Percentiles rank a stretch among this genome's conserved stretches.
These are phyloP conservation scores for Graphiopsis chlorocephala DNA, from an alignment of 2,329 filamentous ascomycete genomes.

Conservation along the genomic window DNA sequence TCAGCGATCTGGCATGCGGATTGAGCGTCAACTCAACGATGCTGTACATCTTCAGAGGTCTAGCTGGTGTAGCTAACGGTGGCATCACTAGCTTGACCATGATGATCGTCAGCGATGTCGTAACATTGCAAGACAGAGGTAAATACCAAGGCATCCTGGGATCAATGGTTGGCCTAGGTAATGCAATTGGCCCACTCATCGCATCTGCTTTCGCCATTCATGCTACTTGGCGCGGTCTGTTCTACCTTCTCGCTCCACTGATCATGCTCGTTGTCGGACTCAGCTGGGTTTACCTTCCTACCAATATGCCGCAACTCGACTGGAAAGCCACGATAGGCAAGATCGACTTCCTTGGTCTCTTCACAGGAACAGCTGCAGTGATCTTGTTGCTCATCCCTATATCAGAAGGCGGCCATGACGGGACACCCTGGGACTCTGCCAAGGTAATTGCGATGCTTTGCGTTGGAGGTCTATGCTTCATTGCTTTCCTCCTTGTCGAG, in stretches of 20 bases:
- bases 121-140: conserved; percentile 57
- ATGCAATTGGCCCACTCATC: conserved; percentile 45
- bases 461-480: conserved; percentile 46
- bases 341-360: conserved; percentile 59
- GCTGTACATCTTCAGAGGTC: conserved; percentile 60
- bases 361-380: conserved; percentile 55
- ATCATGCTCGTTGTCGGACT: conserved; percentile 40
- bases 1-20: conserved; percentile 60
- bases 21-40: conserved; percentile 55
- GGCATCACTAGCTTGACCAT: conserved; percentile 59
- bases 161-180: conserved; percentile 45
- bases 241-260: conserved; percentile 53
- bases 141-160: conserved; percentile 51
- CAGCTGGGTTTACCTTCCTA: conserved; percentile 52
- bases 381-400: conserved; percentile 63
- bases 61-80: conserved; percentile 61
- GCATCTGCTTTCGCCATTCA: conserved; percentile 43
- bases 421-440: conserved; percentile 53
- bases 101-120: conserved; percentile 62
- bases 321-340: conserved; percentile 50
- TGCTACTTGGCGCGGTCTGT: conserved; percentile 45
- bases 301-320: conserved; percentile 48
- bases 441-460: conserved; percentile 60
- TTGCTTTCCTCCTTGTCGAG: conserved; percentile 55
- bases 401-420: conserved; percentile 51